These are phyloP conservation scores for Globisporangium carolinianum DNA, from an alignment of 352 stramenopile genomes.

Conservation along the genomic window DNA sequence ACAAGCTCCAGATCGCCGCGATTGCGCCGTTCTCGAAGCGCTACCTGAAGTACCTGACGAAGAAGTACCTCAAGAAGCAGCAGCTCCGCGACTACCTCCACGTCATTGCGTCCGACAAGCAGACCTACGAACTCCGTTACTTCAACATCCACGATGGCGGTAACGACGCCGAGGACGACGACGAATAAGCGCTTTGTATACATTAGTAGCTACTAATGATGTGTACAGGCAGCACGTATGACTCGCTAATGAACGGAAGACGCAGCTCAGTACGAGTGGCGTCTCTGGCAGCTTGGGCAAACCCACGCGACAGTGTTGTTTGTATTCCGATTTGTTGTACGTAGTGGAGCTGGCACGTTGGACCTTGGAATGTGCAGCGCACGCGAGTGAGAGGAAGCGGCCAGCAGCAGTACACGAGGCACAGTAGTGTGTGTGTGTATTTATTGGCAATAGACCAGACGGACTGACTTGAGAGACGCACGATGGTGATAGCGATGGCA, in stretches of 20 bases:
- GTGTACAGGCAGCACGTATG: neutral
- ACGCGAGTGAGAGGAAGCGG: neutral
- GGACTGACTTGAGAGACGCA: neutral
- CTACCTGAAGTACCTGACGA: slow-evolving; percentile 99
- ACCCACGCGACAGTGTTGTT: neutral
- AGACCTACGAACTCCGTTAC: slow-evolving; percentile 99
- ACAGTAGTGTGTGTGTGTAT: neutral
- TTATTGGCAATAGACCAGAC: slow-evolving; percentile 1
- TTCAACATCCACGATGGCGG: slow-evolving; percentile 96
- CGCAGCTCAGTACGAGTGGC: neutral
- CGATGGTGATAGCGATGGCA: neutral
- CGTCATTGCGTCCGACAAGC: slow-evolving; percentile 97
- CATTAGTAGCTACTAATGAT: neutral
- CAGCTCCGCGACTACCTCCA: slow-evolving; percentile 99
- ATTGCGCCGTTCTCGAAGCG: slow-evolving; percentile 97
- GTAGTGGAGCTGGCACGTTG: no score
- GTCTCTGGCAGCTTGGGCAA: slow-evolving; percentile 1
- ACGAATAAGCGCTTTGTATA: slow-evolving; percentile 59
- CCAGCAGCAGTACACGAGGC: neutral
- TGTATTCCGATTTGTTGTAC: no score
- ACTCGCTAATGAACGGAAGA: neutral
- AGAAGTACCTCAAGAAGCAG: slow-evolving; percentile 99
- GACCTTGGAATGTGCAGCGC: no score
- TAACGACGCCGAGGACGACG: slow-evolving; percentile 85
- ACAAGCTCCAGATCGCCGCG: slow-evolving; percentile 93